Percentiles rank a stretch among this genome's conserved stretches.
Evolutionary conservation across 108 stramenopile species (phyloP).

Genomic region (Chaetoceros tenuissimus): DNA sequence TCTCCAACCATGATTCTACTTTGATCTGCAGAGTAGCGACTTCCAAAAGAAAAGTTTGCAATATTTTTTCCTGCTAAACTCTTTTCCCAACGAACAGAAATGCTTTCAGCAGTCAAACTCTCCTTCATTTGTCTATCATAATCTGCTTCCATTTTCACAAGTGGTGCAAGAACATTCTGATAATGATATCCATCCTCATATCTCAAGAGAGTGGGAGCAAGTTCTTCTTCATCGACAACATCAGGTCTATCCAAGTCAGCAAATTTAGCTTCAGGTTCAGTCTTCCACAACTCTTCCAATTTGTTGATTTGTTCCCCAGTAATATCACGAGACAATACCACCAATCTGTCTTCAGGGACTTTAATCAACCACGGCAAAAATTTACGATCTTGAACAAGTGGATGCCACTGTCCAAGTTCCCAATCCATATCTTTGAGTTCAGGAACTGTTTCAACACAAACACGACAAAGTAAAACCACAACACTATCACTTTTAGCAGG

Average conservation of each 20-base stretch:
- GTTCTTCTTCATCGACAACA: slow-evolving; percentile 76
- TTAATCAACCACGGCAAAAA: slow-evolving; percentile 92
- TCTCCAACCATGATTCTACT: slow-evolving; percentile 89
- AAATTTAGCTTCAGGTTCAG: slow-evolving; percentile 84
- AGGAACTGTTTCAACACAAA: slow-evolving; percentile 88
- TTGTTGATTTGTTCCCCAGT: slow-evolving; percentile 85
- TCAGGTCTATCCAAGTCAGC: slow-evolving; percentile 86
- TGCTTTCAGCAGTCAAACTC: slow-evolving; percentile 75
- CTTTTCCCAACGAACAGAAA: slow-evolving; percentile 89
- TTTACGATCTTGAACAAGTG: slow-evolving; percentile 89
- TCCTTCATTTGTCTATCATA: slow-evolving; percentile 95
- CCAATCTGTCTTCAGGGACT: slow-evolving; percentile 72
- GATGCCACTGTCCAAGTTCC: slow-evolving; percentile 94
- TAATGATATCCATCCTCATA: slow-evolving; percentile 99
- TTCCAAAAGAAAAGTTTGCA: slow-evolving; percentile 73
- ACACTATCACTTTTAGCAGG: slow-evolving; percentile 80
- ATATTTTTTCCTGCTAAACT: slow-evolving; percentile 80
- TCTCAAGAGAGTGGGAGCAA: slow-evolving; percentile 69
- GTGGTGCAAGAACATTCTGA: slow-evolving; percentile 93
- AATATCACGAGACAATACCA: slow-evolving; percentile 73
- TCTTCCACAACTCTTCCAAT: slow-evolving; percentile 94
- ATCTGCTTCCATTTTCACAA: slow-evolving; percentile 98
- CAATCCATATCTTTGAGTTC: slow-evolving; percentile 97
- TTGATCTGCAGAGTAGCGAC: slow-evolving; percentile 57
- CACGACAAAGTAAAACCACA: slow-evolving; percentile 94